These are phyloP conservation scores for Gryganskiella cystojenkinii DNA, from an alignment of 192 early-diverging fungal genomes.

Conservation along the genomic window DNA sequence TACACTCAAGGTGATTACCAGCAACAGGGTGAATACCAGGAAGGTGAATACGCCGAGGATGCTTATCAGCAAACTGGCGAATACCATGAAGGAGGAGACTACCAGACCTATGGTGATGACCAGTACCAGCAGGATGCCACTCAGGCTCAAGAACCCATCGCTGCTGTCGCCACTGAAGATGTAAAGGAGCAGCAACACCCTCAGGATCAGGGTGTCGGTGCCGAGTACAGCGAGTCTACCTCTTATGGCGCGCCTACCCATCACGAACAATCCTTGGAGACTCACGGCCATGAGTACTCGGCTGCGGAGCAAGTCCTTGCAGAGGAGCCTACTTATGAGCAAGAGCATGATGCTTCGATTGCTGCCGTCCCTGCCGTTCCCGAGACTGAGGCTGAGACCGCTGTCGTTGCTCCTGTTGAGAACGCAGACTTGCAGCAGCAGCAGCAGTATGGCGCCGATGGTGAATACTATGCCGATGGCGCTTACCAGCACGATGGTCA, in stretches of 20 bases:
- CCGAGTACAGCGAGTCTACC: conserved; percentile 20
- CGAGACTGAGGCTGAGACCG: not conserved
- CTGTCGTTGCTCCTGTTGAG: not conserved
- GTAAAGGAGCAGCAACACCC: too few species aligned
- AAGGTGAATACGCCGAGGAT: conserved; percentile 8
- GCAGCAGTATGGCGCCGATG: too few species aligned
- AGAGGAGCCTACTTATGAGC: conserved; percentile 35
- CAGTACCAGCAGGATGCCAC: conserved; percentile 1
- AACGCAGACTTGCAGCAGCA: too few species aligned
- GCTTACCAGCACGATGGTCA: too few species aligned
- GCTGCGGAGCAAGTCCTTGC: conserved; percentile 14
- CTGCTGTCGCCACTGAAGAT: conserved; percentile 2
- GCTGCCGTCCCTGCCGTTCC: not conserved
- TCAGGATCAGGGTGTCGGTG: conserved; percentile 8
- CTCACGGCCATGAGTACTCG: not conserved
- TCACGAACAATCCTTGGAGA: not conserved
- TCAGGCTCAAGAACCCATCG: conserved; percentile 12
- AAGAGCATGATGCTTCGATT: not conserved
- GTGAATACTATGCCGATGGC: too few species aligned
- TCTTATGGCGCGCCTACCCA: not conserved
- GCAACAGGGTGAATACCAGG: conserved; percentile 25
- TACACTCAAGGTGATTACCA: conserved; percentile 20
- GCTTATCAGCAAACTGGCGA: not conserved
- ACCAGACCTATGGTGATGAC: too few species aligned
- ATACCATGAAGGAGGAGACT: conserved; percentile 2